A percentile compares a stretch with the other conserved stretches of the same genome.
Conservation (phyloP, 1,284 basidiomycete species). For the Boletus albobrunnescens region DNA sequence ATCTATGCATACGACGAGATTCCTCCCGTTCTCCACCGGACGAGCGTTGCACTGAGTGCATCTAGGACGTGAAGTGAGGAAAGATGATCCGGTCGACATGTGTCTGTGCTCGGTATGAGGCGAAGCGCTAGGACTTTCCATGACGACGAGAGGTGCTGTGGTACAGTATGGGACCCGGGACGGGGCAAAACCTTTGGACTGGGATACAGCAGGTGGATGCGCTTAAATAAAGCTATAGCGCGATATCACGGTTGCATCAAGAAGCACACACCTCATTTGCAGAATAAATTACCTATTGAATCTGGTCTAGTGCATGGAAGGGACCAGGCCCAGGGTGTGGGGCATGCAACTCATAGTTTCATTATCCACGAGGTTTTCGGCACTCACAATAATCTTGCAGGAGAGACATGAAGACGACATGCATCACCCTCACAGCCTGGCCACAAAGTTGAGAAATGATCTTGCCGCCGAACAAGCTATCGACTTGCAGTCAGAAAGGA, state of each 20-base stretch:
- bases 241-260: not conserved
- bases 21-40: constrained; percentile 12
- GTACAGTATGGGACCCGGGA: not conserved
- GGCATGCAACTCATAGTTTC: constrained; percentile 1
- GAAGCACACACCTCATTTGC: not conserved
- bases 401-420: too few species aligned
- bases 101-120: not conserved
- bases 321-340: constrained; percentile 3
- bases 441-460: not conserved
- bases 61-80: not conserved
- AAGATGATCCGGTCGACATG: not conserved
- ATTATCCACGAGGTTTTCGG: constrained; percentile 6
- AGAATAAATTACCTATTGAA: not conserved
- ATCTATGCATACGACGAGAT: constrained; percentile 31
- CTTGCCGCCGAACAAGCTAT: constrained; percentile 2
- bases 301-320: not conserved
- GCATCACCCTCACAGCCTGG: not conserved
- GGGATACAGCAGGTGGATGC: not conserved
- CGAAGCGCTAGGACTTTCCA: not conserved
- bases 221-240: constrained; percentile 6
- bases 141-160: not conserved
- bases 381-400: too few species aligned
- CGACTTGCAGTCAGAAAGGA: not conserved
- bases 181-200: not conserved
- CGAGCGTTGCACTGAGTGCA: constrained; percentile 16